These are phyloP conservation scores for Penicillium psychrosexuale DNA, from an alignment of 2,329 filamentous ascomycete genomes.

Conservation along the genomic window DNA sequence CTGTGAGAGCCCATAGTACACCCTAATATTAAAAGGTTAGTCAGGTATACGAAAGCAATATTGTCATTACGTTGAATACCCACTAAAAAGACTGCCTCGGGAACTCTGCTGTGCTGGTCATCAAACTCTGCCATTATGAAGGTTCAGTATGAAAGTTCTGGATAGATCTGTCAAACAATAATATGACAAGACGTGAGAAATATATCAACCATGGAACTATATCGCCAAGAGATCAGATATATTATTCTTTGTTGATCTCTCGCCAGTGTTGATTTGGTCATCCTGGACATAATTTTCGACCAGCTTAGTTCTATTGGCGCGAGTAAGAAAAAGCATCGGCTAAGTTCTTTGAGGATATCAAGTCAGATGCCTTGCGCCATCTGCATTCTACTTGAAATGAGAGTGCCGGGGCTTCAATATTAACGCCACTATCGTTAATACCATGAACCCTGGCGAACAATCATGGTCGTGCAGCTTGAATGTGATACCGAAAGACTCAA, in stretches of 20 bases:
- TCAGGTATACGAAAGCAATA: background rate
- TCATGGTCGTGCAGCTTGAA: too few relatives aligned
- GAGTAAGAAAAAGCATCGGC: background rate
- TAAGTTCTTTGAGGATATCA: background rate
- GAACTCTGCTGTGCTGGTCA: conserved; percentile 1
- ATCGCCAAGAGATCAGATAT: background rate
- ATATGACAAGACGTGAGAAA: background rate
- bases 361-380: background rate
- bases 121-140: background rate
- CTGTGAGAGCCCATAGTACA: conserved; percentile 16
- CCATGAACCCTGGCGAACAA: background rate
- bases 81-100: conserved; percentile 5
- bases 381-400: background rate
- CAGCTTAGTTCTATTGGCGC: background rate
- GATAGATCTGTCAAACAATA: too few relatives aligned
- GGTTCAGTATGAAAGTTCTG: background rate
- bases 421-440: background rate
- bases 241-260: background rate
- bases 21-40: background rate
- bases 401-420: background rate
- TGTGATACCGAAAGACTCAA: background rate
- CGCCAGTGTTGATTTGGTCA: background rate
- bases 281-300: background rate
- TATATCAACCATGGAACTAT: background rate
- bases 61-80: background rate